Base-by-base conservation (phyloP, 352 stramenopile species). In the Pythium aristosporum region DNA sequence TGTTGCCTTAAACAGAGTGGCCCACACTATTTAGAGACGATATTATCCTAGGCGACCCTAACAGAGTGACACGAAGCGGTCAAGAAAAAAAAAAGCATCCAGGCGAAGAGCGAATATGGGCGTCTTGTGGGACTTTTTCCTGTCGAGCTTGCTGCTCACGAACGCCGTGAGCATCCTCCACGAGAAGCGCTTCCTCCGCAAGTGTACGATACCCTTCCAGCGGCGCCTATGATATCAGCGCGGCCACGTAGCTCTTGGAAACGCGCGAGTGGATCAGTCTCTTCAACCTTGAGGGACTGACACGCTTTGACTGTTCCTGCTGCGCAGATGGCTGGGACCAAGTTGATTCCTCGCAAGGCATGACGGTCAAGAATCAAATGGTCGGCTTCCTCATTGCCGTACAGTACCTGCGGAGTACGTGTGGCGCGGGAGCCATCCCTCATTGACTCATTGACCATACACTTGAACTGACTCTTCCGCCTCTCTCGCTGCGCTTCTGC, bases 341-440 rank as follows among this genome's bases (percentile, higher is more conserved):
- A 53, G 76, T 94, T 54, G 86, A 94, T 42, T 80, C 85, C 42
- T 85, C 81, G 23, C 73, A 94, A 55, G 87, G 87, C 54, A 79
- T 87, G 80, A 91, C 83, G 36, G 79, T 94, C 59, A 94, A 94
- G 74, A 96, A 96, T 72, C 87, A 96, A 69, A 68, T 93, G 67
- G 74, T 94, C 32, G 85, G 87, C 49, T 91, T 96, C 58, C 72
- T 96, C 25, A 75, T 91, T 32, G 85, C 87, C 5, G 85, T 96
- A 55, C 87, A 92, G 68, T 96, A 93, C 76, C 65, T 96, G 25
- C 72, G 87, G 67, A 77, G 87, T 96, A 80, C 51, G 79, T 64
- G 71, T 1, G 1, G n/a, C 5, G 15, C 4, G 18, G 25, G 9
- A 18, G n/a, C 2, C 21, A 6, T 55, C 23, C 47, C 21, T 54